Percentiles rank a stretch among this genome's conserved stretches.
Conservation (phyloP, 768 basidiomycete species). For the Lentinula edodes region DNA sequence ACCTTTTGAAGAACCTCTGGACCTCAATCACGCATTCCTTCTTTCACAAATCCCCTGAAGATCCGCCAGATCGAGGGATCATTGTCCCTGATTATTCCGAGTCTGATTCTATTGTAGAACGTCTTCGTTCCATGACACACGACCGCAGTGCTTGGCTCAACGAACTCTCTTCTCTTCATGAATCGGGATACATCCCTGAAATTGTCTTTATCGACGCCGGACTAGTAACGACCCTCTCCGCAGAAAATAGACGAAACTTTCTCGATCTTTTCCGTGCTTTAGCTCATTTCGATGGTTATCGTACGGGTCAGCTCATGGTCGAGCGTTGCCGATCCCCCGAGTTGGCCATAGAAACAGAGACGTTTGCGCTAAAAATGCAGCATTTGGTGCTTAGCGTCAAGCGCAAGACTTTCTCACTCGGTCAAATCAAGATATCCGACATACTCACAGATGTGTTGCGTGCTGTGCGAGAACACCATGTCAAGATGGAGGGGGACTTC, state of each 20-base stretch:
- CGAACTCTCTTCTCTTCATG: constrained; percentile 56
- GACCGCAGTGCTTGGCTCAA: constrained; percentile 64
- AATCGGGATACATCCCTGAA: constrained; percentile 84
- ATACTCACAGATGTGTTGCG: constrained; percentile 84
- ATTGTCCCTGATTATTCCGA: constrained; percentile 37
- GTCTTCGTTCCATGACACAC: constrained; percentile 55
- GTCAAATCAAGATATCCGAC: constrained; percentile 95
- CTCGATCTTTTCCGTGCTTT: constrained; percentile 94
- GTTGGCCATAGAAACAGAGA: constrained; percentile 86
- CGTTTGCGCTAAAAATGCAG: constrained; percentile 97
- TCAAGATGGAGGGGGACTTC: constrained; percentile 98
- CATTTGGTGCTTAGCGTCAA: constrained; percentile 91
- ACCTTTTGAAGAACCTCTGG: constrained; percentile 59
- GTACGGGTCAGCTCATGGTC: constrained; percentile 92
- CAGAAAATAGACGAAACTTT: constrained; percentile 84
- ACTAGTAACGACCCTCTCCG: constrained; percentile 82
- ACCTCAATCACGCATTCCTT: constrained; percentile 40
- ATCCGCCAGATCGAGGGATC: constrained; percentile 15
- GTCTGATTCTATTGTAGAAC: constrained; percentile 60
- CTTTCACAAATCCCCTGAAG: constrained; percentile 16
- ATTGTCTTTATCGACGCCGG: constrained; percentile 97
- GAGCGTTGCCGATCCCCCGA: constrained; percentile 91
- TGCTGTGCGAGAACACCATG: constrained; percentile 86
- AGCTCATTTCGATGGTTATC: constrained; percentile 96
- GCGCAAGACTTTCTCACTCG: constrained; percentile 93